These are phyloP conservation scores for Carpinus viminea DNA, from an alignment of 306 rosid genomes.

Conservation along the genomic window DNA sequence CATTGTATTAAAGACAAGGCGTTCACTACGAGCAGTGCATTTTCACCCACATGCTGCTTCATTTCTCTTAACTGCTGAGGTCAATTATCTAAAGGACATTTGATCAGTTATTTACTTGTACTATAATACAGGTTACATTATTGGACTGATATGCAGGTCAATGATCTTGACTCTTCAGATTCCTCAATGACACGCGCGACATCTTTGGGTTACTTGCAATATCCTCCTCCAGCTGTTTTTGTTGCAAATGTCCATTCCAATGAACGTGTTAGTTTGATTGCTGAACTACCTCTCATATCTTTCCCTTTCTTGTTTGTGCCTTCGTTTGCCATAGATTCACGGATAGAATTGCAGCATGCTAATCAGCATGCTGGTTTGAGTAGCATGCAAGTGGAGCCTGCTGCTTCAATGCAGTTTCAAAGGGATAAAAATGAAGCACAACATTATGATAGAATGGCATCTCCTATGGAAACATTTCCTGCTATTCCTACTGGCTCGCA, in stretches of 20 bases:
- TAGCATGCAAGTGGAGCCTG: constrained; percentile 34
- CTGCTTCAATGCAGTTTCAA: constrained; percentile 31
- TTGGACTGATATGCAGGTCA: constrained; percentile 42
- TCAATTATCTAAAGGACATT: constrained; percentile 23
- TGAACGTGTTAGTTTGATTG: constrained; percentile 27
- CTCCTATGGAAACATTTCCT: constrained; percentile 25
- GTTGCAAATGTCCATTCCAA: constrained; percentile 32
- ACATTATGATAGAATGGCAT: constrained; percentile 18
- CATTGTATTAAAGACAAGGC: constrained; percentile 43
- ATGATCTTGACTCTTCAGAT: constrained; percentile 48
- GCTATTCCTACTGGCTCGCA: constrained; percentile 42
- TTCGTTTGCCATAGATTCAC: constrained; percentile 27
- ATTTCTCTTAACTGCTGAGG: constrained; percentile 49
- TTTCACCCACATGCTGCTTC: constrained; percentile 52
- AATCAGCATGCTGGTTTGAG: constrained; percentile 29
- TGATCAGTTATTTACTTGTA: constrained; percentile 15
- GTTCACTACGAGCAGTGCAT: constrained; percentile 55
- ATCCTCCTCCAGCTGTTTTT: constrained; percentile 50
- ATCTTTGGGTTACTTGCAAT: constrained; percentile 35
- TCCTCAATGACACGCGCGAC: constrained; percentile 46
- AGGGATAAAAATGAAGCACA: constrained; percentile 26
- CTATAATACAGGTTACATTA: constrained; percentile 18
- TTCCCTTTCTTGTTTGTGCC: constrained; percentile 38
- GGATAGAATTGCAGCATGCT: constrained; percentile 32
- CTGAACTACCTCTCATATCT: constrained; percentile 32